Base-by-base conservation (phyloP, 2,329 filamentous ascomycete species). In the Claviceps purpurea region DNA sequence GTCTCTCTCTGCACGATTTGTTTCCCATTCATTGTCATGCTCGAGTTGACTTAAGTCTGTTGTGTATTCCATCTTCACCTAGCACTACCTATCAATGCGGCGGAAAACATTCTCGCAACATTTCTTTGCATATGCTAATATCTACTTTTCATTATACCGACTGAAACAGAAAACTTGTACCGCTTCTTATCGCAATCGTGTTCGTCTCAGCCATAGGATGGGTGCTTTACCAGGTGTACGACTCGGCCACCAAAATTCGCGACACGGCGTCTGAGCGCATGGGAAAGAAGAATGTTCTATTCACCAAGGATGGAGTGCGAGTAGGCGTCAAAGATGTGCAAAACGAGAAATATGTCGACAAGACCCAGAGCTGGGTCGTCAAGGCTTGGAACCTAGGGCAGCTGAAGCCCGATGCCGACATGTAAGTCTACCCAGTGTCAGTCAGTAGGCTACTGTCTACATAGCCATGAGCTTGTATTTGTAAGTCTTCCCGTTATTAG, bases 221-320 rank as follows among this genome's bases (percentile, higher is more conserved):
- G 69, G 72, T 90, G 53, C 77, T 78, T 55, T 89, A 88, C 67
- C 82, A 87, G 55, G 76, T 89, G 64, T 89, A 85, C 68, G 67
- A 85, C 51, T 81, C 81, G 67, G 74, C 78, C 52, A 74, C 73
- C 68, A 76, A 85, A 65, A 82, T 90, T 60, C 76, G 79, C 55
- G 72, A 79, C 54, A 74, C 78, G 54, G 84, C 85, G 47, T 78
- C 76, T 48, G 74, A 84, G 67, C 80, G 80, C 62, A 85, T 89
- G 78, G 81, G 83, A 65, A 80, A 80, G 70, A 86, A 85, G 71
- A 85, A 89, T 64, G 78, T 90, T 52, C 73, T 81, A 42, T 85
- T 89, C 67, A 84, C 82, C 41, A 87, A 86, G 64, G 85, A 89
- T 52, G 86, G 86, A 52, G 69, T 87, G 55, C 78, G 79, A 55